Percentiles rank a stretch among this genome's conserved stretches.
Evolutionary conservation across 805 yeast species (phyloP).

Genomic region (Kodamaea fukazawae): DNA sequence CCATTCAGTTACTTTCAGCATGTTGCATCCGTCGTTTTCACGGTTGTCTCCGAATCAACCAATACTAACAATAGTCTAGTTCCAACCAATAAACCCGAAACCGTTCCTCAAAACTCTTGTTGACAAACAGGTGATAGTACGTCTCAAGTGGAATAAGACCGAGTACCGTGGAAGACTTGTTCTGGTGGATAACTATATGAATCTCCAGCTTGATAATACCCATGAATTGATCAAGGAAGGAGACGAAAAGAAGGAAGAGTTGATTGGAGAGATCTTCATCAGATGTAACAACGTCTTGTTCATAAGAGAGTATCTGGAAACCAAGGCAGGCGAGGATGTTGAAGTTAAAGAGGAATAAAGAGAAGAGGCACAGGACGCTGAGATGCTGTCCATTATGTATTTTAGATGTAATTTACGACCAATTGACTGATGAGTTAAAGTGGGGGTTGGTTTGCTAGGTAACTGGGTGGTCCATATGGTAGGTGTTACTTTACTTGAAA

Average conservation of each 20-base stretch:
- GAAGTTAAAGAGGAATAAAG: background rate
- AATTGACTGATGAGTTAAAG: too few species aligned
- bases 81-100: conserved; percentile 73
- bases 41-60: too few species aligned
- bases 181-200: conserved; percentile 91
- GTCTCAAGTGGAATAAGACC: conserved; percentile 86
- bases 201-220: conserved; percentile 66
- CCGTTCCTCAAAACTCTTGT: conserved; percentile 81
- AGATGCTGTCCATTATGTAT: too few species aligned
- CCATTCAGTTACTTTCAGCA: too few species aligned
- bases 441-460: too few species aligned
- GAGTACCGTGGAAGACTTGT: conserved; percentile 78
- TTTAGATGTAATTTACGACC: too few species aligned
- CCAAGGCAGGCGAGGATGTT: too few species aligned
- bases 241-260: conserved; percentile 25
- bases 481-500: too few species aligned
- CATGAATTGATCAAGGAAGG: conserved; percentile 46
- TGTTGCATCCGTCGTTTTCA: too few species aligned
- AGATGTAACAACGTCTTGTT: conserved; percentile 30
- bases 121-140: conserved; percentile 68
- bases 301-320: conserved; percentile 15
- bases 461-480: too few species aligned
- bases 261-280: conserved; percentile 27
- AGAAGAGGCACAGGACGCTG: background rate
- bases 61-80: conserved; percentile 3